Conservation (phyloP, 768 basidiomycete genomes). For the Phylloporus arenicola region DNA sequence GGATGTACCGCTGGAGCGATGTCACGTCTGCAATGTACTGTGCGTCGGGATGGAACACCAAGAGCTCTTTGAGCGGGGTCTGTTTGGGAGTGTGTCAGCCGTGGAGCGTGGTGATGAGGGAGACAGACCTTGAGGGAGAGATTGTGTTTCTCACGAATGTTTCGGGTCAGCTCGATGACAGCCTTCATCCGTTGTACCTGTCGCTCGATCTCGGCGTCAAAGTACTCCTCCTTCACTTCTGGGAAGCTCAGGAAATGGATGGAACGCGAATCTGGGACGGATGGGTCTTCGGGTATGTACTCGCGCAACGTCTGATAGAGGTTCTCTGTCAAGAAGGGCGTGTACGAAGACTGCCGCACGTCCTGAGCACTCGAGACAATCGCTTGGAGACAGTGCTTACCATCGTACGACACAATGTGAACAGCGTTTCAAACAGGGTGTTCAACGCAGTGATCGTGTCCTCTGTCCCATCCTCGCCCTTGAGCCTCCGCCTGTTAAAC, state of each 20-base stretch:
- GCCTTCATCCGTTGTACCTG: slow-evolving; percentile 93
- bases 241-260: slow-evolving; percentile 96
- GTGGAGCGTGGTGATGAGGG: neutral
- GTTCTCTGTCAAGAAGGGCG: slow-evolving; percentile 96
- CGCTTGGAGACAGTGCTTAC: slow-evolving; percentile 39
- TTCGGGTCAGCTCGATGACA: slow-evolving; percentile 88
- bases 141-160: slow-evolving; percentile 81
- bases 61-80: slow-evolving; percentile 88
- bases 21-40: slow-evolving; percentile 83
- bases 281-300: slow-evolving; percentile 77
- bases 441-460: slow-evolving; percentile 88
- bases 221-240: slow-evolving; percentile 88
- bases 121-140: slow-evolving; percentile 77
- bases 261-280: slow-evolving; percentile 76
- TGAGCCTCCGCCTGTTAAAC: slow-evolving; percentile 92
- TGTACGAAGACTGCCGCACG: slow-evolving; percentile 79
- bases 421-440: slow-evolving; percentile 91
- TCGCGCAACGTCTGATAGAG: slow-evolving; percentile 84
- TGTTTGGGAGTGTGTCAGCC: slow-evolving; percentile 26
- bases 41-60: slow-evolving; percentile 87
- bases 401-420: slow-evolving; percentile 94
- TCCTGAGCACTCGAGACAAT: neutral
- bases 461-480: slow-evolving; percentile 88
- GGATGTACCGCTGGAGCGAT: slow-evolving; percentile 81
- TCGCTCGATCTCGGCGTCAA: slow-evolving; percentile 88